These are phyloP conservation scores for Dalbergia cochinchinensis DNA, from an alignment of 306 rosid species.

Conservation along the genomic window DNA sequence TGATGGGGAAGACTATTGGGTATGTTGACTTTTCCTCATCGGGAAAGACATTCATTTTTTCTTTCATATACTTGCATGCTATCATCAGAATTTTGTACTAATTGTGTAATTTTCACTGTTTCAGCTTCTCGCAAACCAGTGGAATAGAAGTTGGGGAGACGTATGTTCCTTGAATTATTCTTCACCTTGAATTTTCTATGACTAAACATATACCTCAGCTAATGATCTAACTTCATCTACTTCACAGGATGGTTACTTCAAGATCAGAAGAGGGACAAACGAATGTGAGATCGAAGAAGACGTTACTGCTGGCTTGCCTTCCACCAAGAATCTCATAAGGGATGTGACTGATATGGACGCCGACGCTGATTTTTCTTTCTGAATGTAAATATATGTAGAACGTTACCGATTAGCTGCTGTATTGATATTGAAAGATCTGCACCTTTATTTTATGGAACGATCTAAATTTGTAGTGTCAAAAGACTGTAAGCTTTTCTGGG, in stretches of 20 bases:
- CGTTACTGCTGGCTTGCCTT: conserved; percentile 90
- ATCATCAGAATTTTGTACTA: conserved; percentile 38
- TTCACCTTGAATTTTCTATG: conserved; percentile 32
- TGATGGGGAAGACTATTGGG: conserved; percentile 94
- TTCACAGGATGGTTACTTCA: conserved; percentile 96
- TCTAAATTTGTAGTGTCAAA: conserved; percentile 31
- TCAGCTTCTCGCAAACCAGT: conserved; percentile 98
- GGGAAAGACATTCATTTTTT: conserved; percentile 11
- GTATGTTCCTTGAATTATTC: conserved; percentile 60
- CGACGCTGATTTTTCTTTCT: conserved; percentile 56
- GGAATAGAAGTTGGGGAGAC: conserved; percentile 97
- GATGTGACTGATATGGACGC: conserved; percentile 56
- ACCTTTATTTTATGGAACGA: not conserved
- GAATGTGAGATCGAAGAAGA: conserved; percentile 91
- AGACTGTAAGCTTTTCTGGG: conserved; percentile 21
- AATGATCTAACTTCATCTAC: conserved; percentile 23
- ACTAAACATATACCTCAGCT: conserved; percentile 20
- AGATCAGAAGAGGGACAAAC: conserved; percentile 84
- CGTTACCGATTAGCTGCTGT: conserved; percentile 25
- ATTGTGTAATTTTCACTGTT: conserved; percentile 44
- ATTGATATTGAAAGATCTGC: conserved; percentile 34
- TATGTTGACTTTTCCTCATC: conserved; percentile 48
- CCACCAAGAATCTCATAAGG: conserved; percentile 61
- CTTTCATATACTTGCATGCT: not conserved
- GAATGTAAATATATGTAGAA: conserved; percentile 32